Conservation (phyloP, 2,329 filamentous ascomycete species). For the Colletotrichum ledebouriae region DNA sequence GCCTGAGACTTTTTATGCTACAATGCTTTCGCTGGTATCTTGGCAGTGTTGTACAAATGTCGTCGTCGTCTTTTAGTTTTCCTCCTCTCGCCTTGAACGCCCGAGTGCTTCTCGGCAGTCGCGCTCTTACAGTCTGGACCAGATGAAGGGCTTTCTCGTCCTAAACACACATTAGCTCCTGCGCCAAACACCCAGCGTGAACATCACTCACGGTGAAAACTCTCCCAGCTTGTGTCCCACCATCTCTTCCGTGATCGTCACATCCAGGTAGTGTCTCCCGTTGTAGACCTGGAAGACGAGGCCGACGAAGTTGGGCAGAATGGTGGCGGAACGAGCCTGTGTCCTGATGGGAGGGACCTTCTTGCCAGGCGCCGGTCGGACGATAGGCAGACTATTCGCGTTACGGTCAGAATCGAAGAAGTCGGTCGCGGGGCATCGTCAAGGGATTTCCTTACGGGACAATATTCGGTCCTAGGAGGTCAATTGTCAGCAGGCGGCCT, state of each 20-base stretch:
- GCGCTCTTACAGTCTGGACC: slow-evolving; percentile 47
- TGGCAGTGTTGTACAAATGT: slow-evolving; percentile 38
- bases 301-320: slow-evolving; percentile 92
- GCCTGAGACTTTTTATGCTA: slow-evolving; percentile 25
- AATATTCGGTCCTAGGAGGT: slow-evolving; percentile 62
- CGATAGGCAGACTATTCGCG: slow-evolving; percentile 70
- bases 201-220: slow-evolving; percentile 81
- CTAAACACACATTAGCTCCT: slow-evolving; percentile 50
- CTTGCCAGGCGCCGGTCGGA: slow-evolving; percentile 70
- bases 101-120: not conserved
- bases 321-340: slow-evolving; percentile 88
- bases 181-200: not conserved
- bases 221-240: slow-evolving; percentile 95
- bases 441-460: slow-evolving; percentile 61
- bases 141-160: slow-evolving; percentile 71
- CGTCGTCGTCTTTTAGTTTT: slow-evolving; percentile 14
- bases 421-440: slow-evolving; percentile 36
- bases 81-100: slow-evolving; percentile 13
- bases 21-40: slow-evolving; percentile 40
- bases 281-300: slow-evolving; percentile 93
- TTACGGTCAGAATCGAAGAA: slow-evolving; percentile 45
- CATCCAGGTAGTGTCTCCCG: slow-evolving; percentile 86
- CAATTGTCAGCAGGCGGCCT: not conserved
- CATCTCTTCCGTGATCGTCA: slow-evolving; percentile 94
- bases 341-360: slow-evolving; percentile 82